A percentile compares a stretch with the other conserved stretches of the same genome.
phyloP scores from a whole-genome alignment of 2,329 filamentous ascomycete species.

The Sordariomycetes sp. region DNA sequence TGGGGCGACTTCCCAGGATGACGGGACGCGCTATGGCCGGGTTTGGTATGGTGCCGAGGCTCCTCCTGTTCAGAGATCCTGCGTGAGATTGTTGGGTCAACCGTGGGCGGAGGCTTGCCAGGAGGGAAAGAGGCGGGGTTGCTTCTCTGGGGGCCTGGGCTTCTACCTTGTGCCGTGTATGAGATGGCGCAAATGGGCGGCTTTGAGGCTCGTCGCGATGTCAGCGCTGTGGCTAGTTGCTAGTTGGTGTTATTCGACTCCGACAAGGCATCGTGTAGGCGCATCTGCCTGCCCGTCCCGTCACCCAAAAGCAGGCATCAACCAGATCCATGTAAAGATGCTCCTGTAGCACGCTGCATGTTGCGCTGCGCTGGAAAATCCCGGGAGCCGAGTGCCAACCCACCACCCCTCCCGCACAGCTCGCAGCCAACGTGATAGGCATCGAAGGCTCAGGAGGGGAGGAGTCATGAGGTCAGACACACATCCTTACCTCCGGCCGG shows the following conservation, averaged over 20 bases:
- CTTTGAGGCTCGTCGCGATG: not conserved
- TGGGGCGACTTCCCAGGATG: not conserved
- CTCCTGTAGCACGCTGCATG: not conserved
- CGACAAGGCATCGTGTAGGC: not conserved
- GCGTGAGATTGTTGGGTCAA: not conserved
- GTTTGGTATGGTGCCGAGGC: not conserved
- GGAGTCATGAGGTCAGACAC: not conserved
- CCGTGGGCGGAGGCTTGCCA: not conserved
- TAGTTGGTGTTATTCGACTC: not conserved
- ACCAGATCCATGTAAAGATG: not conserved
- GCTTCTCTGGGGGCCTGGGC: too few species aligned
- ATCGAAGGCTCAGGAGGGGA: not conserved
- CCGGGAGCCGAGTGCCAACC: not conserved
- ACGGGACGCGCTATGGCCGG: conserved; percentile 1
- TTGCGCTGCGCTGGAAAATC: not conserved
- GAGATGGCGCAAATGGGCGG: too few species aligned
- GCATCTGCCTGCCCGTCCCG: not conserved
- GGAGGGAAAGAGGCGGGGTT: too few species aligned
- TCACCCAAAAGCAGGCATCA: not conserved
- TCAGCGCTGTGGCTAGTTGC: not conserved
- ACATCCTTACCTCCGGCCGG: too few species aligned
- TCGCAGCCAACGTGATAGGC: not conserved
- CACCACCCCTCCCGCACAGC: not conserved
- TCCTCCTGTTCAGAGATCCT: not conserved
- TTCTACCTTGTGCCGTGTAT: too few species aligned